Base-by-base conservation (phyloP, 1,139 yeast genomes). In the Pichia sp. region DNA sequence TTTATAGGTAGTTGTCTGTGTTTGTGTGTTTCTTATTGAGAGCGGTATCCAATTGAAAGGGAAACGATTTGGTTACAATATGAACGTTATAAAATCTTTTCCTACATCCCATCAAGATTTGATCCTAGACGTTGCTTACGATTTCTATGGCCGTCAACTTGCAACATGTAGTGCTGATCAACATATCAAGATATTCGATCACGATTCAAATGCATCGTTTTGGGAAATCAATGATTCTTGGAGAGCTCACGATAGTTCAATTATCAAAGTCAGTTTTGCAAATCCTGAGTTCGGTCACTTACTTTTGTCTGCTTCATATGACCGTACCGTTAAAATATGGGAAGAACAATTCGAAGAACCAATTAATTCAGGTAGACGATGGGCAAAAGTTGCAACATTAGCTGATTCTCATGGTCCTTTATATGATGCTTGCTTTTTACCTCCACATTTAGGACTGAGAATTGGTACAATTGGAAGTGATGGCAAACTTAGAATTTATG, bases 111-210 rank as follows among this genome's bases (percentile, higher is more conserved):
- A 90, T 65, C 95, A 87, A 61, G 97, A 90, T 64, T 74, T 90
- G 52, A 79, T 90, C 45, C 95, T 89, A 60, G 96, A 89, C 59
- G 79, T 88, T 39, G 82, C 87, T 34, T 90, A 89, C 64, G 95
- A 87, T 65, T 89, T 83, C 65, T 90, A 90, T 61, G 97, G 97
- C 3, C 80, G 80, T 52, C 85, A 89, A 52, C 72, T 90, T 48
- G 97, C 96, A 9, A 89, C 96, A 0, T 89, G 94, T 50, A 86
- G 96, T 9, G 85, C 95, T 0, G 97, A 90, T 65, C 96, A 89
- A 59, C 94, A 86, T 60, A 79, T 90, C 54, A 87, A 87, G 60
- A 90, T 90, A 36, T 90, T 88, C 64, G 92, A 85, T 61, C 68
- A 83, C 44, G 86, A 81, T 57, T 65, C 78, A 13, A 53, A 69